Evolutionary conservation across 768 basidiomycete species (phyloP), one percentile per base, ranked within the genome.

Genomic region (Amanita muscaria): DNA sequence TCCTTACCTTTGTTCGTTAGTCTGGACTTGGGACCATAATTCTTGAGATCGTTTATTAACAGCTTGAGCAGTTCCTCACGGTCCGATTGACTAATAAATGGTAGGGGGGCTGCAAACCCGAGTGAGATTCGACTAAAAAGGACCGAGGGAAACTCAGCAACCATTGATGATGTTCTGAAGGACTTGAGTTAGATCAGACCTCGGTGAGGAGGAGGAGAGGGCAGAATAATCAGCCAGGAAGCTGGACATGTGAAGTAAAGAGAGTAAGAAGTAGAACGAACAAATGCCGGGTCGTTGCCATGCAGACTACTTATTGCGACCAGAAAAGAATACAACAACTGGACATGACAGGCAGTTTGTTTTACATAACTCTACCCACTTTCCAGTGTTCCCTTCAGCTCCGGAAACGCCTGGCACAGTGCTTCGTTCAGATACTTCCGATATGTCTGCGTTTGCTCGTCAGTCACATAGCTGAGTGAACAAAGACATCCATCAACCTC

Each of bases 341-440:
- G 30, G 23, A 39, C 27, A 7, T 37, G n/a, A 7, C n/a, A n/a
- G 19, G 7, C 35, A 9, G 7, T 9, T 29, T 29, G 11, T 34
- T 22, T 21, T 35, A 22, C 16, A 0, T 15, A 41, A 8, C 19
- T 18, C 27, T 38, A 24, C 32, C 39, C 5, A 15, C 37, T 34
- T 34, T 5, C 35, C 12, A 38, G 10, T 4, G 5, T n/a, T 5
- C 21, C 40, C 46, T 24, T 37, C 21, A 86, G 67, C 48, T 85
- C 83, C 0, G 86, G 84, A 57, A 87, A 90, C 52, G 68, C 80
- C 54, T 83, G 79, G 31, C 64, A 67, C 19, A 90, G 67, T 0
- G 84, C 85, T 50, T 83, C 83, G 49, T 85, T 71, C 48, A 89
- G 66, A 49, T 74, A 63, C 40, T 61, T 69, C 45, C 77, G 74